Base-by-base conservation (phyloP, 2,329 filamentous ascomycete genomes). In the Zasmidium angulare region DNA sequence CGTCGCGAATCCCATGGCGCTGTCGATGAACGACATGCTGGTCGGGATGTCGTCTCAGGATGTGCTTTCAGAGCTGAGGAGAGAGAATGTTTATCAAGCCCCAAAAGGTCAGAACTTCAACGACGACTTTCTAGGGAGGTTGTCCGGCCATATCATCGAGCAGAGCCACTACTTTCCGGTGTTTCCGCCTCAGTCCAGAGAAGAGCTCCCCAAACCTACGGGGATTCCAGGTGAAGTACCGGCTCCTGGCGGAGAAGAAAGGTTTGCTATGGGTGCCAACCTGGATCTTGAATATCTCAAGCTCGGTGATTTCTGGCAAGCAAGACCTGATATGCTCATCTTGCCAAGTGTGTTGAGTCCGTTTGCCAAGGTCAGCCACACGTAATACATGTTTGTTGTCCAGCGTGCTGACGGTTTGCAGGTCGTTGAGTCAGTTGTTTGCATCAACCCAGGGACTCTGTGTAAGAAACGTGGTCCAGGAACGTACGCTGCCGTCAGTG, bases 141-240 rank as follows among this genome's bases (percentile, higher is more conserved):
- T 93, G 50, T 86, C 89, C 4, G 83, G 86, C 20, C 88, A 95
- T 66, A 75, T 99, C 19, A 85, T 99, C 58, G 89, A 96, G 75
- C 95, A 98, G 77, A 82, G 93, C 6, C 92, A 95, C 71, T 98
- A 93, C 75, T 91, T 91, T 69, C 95, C 95, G 0, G 77, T 98
- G 0, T 97, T 93, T 71, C 95, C 95, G 4, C 87, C 93, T 0
- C 83, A 87, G 12, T 86, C 89, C 53, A 82, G 92, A 51, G 81
- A 85, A 58, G 85, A 79, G 65, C 77, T 91, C 56, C 86, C 88
- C 26, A 88, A 84, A 72, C 85, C 69, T 17, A 61, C 67, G 2
- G 62, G 60, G 0, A 68, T 86, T 1, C 86, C 73, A 0, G 68
- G 67, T 12, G 74, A 78, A 2, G 68, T 72, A 17, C 70, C 72